Evolutionary conservation across 2,329 filamentous ascomycete genomes (phyloP).

Genomic region (Apiospora marii): DNA sequence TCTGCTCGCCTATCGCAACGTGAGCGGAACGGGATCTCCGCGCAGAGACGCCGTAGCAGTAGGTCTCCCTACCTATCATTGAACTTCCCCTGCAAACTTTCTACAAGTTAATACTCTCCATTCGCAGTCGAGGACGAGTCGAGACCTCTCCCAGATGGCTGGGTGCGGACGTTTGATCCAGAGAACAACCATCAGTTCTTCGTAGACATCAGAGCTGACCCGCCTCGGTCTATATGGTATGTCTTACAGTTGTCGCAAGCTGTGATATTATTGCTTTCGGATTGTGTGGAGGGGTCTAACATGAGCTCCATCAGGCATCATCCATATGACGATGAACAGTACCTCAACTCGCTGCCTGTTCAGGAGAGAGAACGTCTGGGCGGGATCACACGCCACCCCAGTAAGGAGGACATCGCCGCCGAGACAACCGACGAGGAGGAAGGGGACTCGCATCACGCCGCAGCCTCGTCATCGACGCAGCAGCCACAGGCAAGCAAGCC

Average conservation of each 20-base stretch:
- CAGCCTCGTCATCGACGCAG: slow-evolving; percentile 31
- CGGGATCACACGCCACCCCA: slow-evolving; percentile 43
- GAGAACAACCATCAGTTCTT: slow-evolving; percentile 67
- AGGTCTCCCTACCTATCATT: neutral
- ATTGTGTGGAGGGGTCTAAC: neutral
- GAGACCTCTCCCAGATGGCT: slow-evolving; percentile 61
- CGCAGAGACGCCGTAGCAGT: slow-evolving; percentile 8
- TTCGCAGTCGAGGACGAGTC: slow-evolving; percentile 62
- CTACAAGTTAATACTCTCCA: neutral
- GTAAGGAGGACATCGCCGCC: slow-evolving; percentile 49
- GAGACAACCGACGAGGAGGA: slow-evolving; percentile 56
- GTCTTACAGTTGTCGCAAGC: neutral
- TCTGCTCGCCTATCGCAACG: slow-evolving; percentile 9
- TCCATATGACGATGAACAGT: slow-evolving; percentile 66
- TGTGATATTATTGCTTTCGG: neutral
- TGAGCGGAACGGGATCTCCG: neutral
- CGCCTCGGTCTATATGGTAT: slow-evolving; percentile 62
- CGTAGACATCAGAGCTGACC: slow-evolving; percentile 62
- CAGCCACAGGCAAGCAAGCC: slow-evolving; percentile 40
- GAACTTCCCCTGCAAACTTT: neutral
- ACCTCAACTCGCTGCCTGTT: slow-evolving; percentile 54
- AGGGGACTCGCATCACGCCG: slow-evolving; percentile 40
- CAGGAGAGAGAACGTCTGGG: slow-evolving; percentile 58
- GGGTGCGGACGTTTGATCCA: slow-evolving; percentile 64
- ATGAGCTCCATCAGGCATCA: slow-evolving; percentile 50